phyloP scores from a whole-genome alignment of 768 basidiomycete genomes.

The Pisolithus sp. region DNA sequence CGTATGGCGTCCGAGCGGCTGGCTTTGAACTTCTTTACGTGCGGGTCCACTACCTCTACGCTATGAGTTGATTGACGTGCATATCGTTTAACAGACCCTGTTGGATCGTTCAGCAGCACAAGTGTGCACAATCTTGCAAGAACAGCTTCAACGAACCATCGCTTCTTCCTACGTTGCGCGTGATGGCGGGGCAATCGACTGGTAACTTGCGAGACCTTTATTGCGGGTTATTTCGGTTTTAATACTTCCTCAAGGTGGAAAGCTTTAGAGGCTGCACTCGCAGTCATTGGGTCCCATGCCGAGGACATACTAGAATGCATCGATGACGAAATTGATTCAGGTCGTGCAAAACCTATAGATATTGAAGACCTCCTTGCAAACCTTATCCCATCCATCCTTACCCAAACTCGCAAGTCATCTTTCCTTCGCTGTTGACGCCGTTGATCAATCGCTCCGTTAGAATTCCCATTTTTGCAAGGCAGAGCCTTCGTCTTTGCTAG shows the following conservation, averaged over 20 bases:
- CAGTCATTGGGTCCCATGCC: conserved; percentile 74
- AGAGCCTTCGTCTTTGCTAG: conserved; percentile 93
- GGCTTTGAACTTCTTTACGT: conserved; percentile 82
- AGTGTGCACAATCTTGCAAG: conserved; percentile 49
- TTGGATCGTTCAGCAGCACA: conserved; percentile 48
- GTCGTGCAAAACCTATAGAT: conserved; percentile 63
- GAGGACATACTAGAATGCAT: conserved; percentile 70
- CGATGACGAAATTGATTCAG: conserved; percentile 67
- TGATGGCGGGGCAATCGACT: conserved; percentile 50
- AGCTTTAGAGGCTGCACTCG: conserved; percentile 78
- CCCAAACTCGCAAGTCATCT: conserved; percentile 52
- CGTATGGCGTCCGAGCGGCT: conserved; percentile 77
- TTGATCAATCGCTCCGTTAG: conserved; percentile 32
- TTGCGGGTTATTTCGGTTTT: background rate
- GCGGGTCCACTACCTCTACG: conserved; percentile 7
- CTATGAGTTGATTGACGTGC: conserved; percentile 1
- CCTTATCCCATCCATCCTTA: conserved; percentile 73
- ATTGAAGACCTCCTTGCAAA: conserved; percentile 68
- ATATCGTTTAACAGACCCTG: conserved; percentile 38
- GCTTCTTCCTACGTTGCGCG: conserved; percentile 48
- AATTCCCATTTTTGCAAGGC: conserved; percentile 89
- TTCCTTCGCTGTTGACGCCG: background rate
- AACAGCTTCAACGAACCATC: conserved; percentile 49
- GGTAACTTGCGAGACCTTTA: conserved; percentile 37
- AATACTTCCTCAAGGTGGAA: conserved; percentile 66